Conservation (phyloP, 1,284 basidiomycete genomes). For the Trametes pubescens region DNA sequence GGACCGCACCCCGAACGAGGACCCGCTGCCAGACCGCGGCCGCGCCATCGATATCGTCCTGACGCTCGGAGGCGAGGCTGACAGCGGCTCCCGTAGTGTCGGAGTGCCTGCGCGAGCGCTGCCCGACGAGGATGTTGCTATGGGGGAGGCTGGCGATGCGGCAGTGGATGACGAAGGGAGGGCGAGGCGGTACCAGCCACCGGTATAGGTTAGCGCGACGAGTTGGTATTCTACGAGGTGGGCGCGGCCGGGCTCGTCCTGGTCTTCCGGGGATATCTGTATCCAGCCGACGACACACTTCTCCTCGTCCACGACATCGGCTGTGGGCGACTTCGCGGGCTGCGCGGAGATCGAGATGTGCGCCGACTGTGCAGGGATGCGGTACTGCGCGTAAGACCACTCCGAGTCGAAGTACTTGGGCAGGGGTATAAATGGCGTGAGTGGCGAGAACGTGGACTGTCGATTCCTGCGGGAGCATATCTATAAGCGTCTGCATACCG, state of each 20-base stretch:
- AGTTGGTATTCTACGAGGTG: slow-evolving; percentile 72
- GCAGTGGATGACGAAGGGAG: slow-evolving; percentile 57
- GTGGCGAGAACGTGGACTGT: slow-evolving; percentile 78
- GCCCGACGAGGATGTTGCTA: slow-evolving; percentile 36
- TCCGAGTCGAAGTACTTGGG: slow-evolving; percentile 94
- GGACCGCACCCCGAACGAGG: slow-evolving; percentile 54
- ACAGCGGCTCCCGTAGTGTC: slow-evolving; percentile 31
- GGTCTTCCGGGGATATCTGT: slow-evolving; percentile 55
- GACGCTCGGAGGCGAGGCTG: slow-evolving; percentile 52
- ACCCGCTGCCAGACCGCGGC: slow-evolving; percentile 59
- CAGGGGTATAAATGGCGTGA: slow-evolving; percentile 81
- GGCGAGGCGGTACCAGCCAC: slow-evolving; percentile 92
- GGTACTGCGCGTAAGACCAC: slow-evolving; percentile 94
- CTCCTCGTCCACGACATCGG: slow-evolving; percentile 81
- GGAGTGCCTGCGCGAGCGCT: slow-evolving; percentile 27
- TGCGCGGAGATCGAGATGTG: slow-evolving; percentile 78
- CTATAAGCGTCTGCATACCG: slow-evolving; percentile 1
- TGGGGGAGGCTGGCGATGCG: slow-evolving; percentile 38
- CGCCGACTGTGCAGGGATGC: slow-evolving; percentile 85
- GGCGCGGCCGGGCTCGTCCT: slow-evolving; percentile 39
- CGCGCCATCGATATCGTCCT: slow-evolving; percentile 48
- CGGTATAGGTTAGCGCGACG: slow-evolving; percentile 85
- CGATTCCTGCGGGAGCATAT: slow-evolving; percentile 63
- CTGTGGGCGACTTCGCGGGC: slow-evolving; percentile 60
- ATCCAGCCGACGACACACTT: slow-evolving; percentile 89